Evolutionary conservation across 352 stramenopile genomes (phyloP), one percentile per base, ranked within the genome.

Genomic region (Discostella stelligera): DNA sequence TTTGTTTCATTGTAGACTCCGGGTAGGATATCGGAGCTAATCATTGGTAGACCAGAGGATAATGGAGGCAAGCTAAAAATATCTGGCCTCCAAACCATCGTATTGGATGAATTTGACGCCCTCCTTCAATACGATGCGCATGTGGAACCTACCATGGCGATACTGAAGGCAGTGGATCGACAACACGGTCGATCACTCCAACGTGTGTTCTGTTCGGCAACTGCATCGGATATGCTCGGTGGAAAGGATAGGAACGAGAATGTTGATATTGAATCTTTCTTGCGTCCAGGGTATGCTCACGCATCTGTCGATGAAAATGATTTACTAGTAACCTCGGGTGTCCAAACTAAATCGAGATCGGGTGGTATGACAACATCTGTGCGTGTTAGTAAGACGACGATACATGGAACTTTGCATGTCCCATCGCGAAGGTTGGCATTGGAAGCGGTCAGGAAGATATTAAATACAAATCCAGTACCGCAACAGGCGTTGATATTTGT

Each of bases 71-170:
- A 79, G 46, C 50, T 91, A 10, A 93, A 91, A 66, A 79, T 89
- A 62, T 71, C 55, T 16, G 62, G 50, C 49, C 44, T 90, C 2
- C 78, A 85, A 77, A 75, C 75, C 13, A 30, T 93, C 0, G 85
- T 93, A 14, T 66, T 93, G 49, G 88, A 93, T 79, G 88, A 93
- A 83, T 90, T 86, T 65, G 88, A 93, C 83, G 86, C 86, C n/a
- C 80, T 93, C 44, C 69, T 93, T 32, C 68, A 90, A 63, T 91
- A 89, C 58, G 78, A 87, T 64, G 68, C 83, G 5, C 85, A 93
- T 59, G 72, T 80, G 32, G 88, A 91, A 60, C 82, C 84, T 13
- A 93, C 84, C 10, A 64, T 44, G 25, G 85, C 85, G 0, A 83
- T 91, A 23, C 68, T 91, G 48, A 21, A 80, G 49, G 64, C 67